A percentile compares a stretch with the other conserved stretches of the same genome.
Evolutionary conservation across 2,329 filamentous ascomycete species (phyloP).

Genomic region (Microascus cirrosus): DNA sequence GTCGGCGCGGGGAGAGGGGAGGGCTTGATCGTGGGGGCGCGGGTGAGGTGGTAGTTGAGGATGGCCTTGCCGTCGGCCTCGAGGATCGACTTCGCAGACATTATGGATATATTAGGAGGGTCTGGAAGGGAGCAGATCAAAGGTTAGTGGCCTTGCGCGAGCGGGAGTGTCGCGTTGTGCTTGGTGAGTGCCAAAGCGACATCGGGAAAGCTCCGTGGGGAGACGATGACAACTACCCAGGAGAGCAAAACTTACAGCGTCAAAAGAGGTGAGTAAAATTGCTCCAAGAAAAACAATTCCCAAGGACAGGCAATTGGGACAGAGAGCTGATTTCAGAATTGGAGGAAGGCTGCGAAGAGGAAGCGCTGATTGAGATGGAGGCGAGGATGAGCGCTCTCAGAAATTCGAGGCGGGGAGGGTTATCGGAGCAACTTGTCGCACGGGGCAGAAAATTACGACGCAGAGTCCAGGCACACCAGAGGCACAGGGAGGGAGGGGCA

Average conservation of each 20-base stretch:
- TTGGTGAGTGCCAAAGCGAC: neutral
- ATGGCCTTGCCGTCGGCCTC: conserved; percentile 99
- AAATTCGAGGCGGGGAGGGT: conserved; percentile 1
- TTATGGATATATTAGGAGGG: conserved; percentile 18
- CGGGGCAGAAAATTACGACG: conserved; percentile 1
- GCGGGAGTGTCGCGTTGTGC: neutral
- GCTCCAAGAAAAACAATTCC: neutral
- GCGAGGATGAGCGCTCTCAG: neutral
- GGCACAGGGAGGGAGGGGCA: neutral
- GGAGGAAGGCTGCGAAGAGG: neutral
- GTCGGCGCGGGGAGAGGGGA: conserved; percentile 75
- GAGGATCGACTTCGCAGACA: conserved; percentile 78
- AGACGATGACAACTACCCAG: neutral
- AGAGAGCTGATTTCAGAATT: neutral
- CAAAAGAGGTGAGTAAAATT: neutral
- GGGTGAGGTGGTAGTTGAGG: conserved; percentile 99
- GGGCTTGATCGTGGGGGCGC: conserved; percentile 94
- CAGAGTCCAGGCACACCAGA: neutral
- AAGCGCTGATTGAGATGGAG: neutral
- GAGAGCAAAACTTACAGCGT: neutral
- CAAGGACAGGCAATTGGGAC: neutral
- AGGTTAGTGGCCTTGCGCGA: conserved; percentile 1
- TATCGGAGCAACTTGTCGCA: neutral
- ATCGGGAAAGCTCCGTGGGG: neutral
- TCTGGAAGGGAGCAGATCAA: neutral